Percentiles rank a stretch among this genome's conserved stretches.
Conservation (phyloP, 2,329 filamentous ascomycete species). For the Beauveria asiatica region DNA sequence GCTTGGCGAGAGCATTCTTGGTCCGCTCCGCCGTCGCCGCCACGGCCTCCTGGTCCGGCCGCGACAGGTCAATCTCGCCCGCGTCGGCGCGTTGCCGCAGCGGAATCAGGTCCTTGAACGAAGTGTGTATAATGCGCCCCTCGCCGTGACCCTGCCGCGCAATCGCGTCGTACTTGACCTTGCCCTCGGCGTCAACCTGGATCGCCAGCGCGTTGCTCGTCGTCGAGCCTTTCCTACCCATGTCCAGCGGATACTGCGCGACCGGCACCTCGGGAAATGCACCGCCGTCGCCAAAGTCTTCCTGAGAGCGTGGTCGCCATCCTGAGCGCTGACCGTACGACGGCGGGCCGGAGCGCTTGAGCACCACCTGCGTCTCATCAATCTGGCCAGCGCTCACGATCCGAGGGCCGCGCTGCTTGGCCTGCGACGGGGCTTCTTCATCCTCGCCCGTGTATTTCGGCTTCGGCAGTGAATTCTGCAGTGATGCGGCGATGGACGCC, state of each 20-base stretch:
- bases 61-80: conserved; percentile 78
- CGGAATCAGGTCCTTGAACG: conserved; percentile 94
- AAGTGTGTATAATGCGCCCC: conserved; percentile 79
- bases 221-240: conserved; percentile 70
- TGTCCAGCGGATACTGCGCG: conserved; percentile 91
- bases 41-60: conserved; percentile 79
- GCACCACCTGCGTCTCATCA: conserved; percentile 76
- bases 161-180: conserved; percentile 94
- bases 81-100: conserved; percentile 86
- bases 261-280: conserved; percentile 91
- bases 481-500: conserved; percentile 60
- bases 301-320: conserved; percentile 82
- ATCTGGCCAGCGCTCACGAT: conserved; percentile 73
- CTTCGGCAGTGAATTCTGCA: conserved; percentile 75
- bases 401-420: conserved; percentile 70
- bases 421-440: conserved; percentile 65
- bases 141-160: conserved; percentile 81
- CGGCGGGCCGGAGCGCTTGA: conserved; percentile 77
- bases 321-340: conserved; percentile 77
- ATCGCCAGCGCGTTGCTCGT: conserved; percentile 84
- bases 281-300: conserved; percentile 94
- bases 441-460: conserved; percentile 87
- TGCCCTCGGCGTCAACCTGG: conserved; percentile 83
- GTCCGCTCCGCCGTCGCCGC: conserved; percentile 79
- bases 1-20: conserved; percentile 69